A percentile compares a stretch with the other conserved stretches of the same genome.
Conservation (phyloP, 1,284 basidiomycete genomes). For the Pascua guehoae region DNA sequence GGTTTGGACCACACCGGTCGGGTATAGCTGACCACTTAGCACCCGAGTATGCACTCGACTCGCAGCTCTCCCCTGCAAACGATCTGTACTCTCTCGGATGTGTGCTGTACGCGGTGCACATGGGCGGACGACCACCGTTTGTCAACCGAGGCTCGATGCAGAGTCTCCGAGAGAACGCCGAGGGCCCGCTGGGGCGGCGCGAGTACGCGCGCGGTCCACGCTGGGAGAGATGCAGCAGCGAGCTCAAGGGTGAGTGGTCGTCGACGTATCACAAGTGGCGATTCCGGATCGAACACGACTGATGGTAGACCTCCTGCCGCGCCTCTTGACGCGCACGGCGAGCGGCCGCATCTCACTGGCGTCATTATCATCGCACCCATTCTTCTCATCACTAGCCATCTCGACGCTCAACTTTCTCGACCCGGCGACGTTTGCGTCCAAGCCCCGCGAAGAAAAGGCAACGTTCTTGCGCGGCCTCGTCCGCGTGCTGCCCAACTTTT, state of each 20-base stretch:
- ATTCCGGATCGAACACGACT: background rate
- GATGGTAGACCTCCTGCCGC: constrained; percentile 64
- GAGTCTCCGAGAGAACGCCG: constrained; percentile 73
- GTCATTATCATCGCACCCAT: constrained; percentile 73
- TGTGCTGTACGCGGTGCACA: constrained; percentile 83
- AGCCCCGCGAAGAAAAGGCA: constrained; percentile 90
- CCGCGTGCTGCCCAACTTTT: constrained; percentile 78
- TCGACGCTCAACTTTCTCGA: constrained; percentile 96
- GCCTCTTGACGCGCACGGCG: constrained; percentile 74
- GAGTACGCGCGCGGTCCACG: constrained; percentile 40
- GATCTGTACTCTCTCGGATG: constrained; percentile 95
- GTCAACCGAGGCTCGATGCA: constrained; percentile 79
- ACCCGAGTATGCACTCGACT: constrained; percentile 91
- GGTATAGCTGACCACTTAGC: constrained; percentile 55
- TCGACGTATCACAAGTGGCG: no score
- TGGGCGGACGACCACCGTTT: constrained; percentile 82
- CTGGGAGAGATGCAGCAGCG: constrained; percentile 42
- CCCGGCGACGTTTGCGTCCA: constrained; percentile 88
- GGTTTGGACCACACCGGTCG: no score
- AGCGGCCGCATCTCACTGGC: constrained; percentile 69
- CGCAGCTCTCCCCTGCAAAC: constrained; percentile 75
- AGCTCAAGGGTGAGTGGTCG: constrained; percentile 38
- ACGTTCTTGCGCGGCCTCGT: constrained; percentile 90
- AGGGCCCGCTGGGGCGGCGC: constrained; percentile 50
- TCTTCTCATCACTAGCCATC: constrained; percentile 96